Evolutionary conservation across 2,329 filamentous ascomycete genomes (phyloP).

Genomic region (Xylariomycetidae sp.): DNA sequence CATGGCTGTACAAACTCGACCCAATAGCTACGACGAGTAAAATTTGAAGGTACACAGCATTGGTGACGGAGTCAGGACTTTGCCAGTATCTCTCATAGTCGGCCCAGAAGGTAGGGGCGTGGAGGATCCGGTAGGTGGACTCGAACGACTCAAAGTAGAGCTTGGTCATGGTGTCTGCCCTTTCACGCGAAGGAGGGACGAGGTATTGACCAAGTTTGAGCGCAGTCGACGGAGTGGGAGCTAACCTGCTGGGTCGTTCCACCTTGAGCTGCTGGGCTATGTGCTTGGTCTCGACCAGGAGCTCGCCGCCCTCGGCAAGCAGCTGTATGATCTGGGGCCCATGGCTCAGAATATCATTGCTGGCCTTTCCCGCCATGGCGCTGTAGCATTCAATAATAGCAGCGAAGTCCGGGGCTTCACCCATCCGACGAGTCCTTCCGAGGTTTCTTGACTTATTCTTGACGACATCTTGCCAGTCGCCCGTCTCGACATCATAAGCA

Average conservation of each 20-base stretch:
- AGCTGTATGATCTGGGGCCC: no score
- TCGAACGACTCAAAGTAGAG: conserved; percentile 49
- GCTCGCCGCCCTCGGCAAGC: no score
- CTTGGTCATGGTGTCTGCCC: conserved; percentile 35
- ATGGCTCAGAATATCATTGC: no score
- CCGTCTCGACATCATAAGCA: no score
- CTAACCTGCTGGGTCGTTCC: conserved; percentile 28
- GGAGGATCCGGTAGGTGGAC: conserved; percentile 46
- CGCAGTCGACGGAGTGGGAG: conserved; percentile 15
- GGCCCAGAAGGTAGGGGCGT: conserved; percentile 45
- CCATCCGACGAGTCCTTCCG: no score
- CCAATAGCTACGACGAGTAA: conserved; percentile 38
- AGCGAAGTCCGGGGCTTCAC: no score
- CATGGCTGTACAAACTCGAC: conserved; percentile 27
- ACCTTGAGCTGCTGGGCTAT: conserved; percentile 27
- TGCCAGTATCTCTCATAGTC: conserved; percentile 46
- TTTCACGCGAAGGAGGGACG: conserved; percentile 21
- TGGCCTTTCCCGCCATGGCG: no score
- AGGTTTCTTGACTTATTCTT: no score
- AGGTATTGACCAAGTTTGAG: no score
- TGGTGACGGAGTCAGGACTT: conserved; percentile 18
- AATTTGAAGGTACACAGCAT: conserved; percentile 28
- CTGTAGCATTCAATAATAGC: no score
- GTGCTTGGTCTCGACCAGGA: no score
- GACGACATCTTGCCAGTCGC: no score